A percentile compares a stretch with the other conserved stretches of the same genome.
Conservation (phyloP, 225 moss, liverwort and hornwort species). For the Bryoerythrophyllum caledonicum region DNA sequence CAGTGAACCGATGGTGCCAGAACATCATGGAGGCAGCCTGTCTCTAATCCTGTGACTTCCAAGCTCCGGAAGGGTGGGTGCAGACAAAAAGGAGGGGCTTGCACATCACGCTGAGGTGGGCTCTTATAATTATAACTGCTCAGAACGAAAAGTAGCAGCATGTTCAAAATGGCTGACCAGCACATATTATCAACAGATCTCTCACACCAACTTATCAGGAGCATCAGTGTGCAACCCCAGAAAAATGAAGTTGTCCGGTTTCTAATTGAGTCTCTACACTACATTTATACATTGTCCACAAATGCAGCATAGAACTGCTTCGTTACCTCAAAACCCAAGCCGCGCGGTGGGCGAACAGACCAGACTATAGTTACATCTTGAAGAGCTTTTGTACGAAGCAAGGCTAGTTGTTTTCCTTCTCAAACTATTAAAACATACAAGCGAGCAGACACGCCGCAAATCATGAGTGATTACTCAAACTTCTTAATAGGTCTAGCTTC, state of each 20-base stretch:
- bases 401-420: background rate
- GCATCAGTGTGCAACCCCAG: slow-evolving; percentile 34
- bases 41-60: background rate
- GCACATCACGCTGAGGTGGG: background rate
- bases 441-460: slow-evolving; percentile 13
- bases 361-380: slow-evolving; percentile 6
- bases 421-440: slow-evolving; percentile 23
- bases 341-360: background rate
- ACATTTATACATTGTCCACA: slow-evolving; percentile 18
- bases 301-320: slow-evolving; percentile 9
- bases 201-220: slow-evolving; percentile 22
- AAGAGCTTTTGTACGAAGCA: background rate
- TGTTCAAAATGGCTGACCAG: background rate
- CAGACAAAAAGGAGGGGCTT: background rate
- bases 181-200: background rate
- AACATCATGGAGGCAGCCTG: background rate
- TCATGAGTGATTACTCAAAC: slow-evolving; percentile 27
- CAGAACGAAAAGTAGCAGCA: background rate
- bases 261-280: slow-evolving; percentile 15
- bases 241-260: slow-evolving; percentile 30
- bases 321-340: slow-evolving; percentile 20
- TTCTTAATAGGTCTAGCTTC: slow-evolving; percentile 69
- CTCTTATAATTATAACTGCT: background rate
- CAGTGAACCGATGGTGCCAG: too few relatives aligned
- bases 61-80: background rate